Evolutionary conservation across 176 grass and related monocot genomes (phyloP).

Genomic region (Ensete ventricosum): DNA sequence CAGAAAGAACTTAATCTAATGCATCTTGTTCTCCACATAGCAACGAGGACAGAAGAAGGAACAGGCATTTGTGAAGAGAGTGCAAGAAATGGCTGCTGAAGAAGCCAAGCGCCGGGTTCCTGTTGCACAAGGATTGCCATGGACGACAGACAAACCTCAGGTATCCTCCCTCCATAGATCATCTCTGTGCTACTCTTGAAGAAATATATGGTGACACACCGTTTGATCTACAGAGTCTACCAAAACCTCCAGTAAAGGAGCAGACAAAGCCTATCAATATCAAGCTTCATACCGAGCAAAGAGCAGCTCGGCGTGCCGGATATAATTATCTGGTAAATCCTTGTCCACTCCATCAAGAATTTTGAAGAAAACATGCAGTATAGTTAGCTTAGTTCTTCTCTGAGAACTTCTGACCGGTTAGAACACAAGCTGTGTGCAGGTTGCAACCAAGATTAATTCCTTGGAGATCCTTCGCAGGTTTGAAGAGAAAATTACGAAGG

Average conservation of each 20-base stretch:
- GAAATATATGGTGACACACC: background rate
- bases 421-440: conserved; percentile 23
- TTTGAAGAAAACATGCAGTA: too few relatives aligned
- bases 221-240: conserved; percentile 4
- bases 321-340: conserved; percentile 58
- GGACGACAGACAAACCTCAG: conserved; percentile 21
- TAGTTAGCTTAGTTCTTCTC: too few relatives aligned
- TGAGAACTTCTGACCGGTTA: background rate
- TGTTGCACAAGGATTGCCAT: conserved; percentile 35
- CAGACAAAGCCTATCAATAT: conserved; percentile 31
- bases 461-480: conserved; percentile 74
- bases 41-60: conserved; percentile 36
- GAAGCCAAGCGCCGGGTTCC: conserved; percentile 36
- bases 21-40: conserved; percentile 5
- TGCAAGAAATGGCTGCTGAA: conserved; percentile 17
- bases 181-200: background rate
- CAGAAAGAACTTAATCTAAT: too few relatives aligned
- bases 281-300: conserved; percentile 75
- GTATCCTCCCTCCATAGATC: background rate
- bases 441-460: conserved; percentile 82
- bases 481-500: conserved; percentile 69
- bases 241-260: conserved; percentile 36
- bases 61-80: conserved; percentile 28
- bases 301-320: conserved; percentile 56
- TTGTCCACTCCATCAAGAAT: background rate